phyloP scores from a whole-genome alignment of 768 basidiomycete genomes.

The Fomitopsis serialis region DNA sequence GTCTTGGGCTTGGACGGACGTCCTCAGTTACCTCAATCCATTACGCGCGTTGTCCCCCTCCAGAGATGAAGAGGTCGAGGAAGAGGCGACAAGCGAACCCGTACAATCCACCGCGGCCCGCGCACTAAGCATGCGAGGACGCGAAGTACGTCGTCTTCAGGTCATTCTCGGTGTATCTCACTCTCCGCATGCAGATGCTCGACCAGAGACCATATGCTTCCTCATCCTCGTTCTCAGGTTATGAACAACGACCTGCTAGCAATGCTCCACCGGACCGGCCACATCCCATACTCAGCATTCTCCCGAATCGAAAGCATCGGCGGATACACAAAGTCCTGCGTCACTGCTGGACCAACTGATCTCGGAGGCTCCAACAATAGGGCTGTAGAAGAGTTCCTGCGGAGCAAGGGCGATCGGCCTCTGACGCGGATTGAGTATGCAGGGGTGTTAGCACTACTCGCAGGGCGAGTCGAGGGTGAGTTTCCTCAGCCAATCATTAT shows the following conservation, averaged over 20 bases:
- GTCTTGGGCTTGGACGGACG: slow-evolving; percentile 45
- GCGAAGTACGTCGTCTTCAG: not conserved
- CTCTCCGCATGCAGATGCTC: no score
- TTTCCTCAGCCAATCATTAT: not conserved
- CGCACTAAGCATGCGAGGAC: slow-evolving; percentile 4
- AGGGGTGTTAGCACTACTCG: slow-evolving; percentile 49
- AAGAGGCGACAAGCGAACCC: not conserved
- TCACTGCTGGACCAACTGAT: not conserved
- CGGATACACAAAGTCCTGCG: not conserved
- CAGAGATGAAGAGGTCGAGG: slow-evolving; percentile 6
- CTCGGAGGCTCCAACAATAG: slow-evolving; percentile 6
- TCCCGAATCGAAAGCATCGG: not conserved
- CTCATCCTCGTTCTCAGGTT: no score
- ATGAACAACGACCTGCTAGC: not conserved
- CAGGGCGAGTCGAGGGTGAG: slow-evolving; percentile 46
- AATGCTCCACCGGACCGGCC: not conserved
- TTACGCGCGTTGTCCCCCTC: slow-evolving; percentile 22
- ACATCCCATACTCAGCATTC: no score
- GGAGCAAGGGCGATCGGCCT: slow-evolving; percentile 39
- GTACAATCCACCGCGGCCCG: slow-evolving; percentile 5
- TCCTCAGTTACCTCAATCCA: slow-evolving; percentile 51
- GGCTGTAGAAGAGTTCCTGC: slow-evolving; percentile 32
- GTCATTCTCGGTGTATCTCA: no score
- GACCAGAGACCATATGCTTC: no score
- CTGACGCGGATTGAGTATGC: slow-evolving; percentile 49